Evolutionary conservation across 768 basidiomycete genomes (phyloP).

Genomic region (Rhizopogon roseolus): DNA sequence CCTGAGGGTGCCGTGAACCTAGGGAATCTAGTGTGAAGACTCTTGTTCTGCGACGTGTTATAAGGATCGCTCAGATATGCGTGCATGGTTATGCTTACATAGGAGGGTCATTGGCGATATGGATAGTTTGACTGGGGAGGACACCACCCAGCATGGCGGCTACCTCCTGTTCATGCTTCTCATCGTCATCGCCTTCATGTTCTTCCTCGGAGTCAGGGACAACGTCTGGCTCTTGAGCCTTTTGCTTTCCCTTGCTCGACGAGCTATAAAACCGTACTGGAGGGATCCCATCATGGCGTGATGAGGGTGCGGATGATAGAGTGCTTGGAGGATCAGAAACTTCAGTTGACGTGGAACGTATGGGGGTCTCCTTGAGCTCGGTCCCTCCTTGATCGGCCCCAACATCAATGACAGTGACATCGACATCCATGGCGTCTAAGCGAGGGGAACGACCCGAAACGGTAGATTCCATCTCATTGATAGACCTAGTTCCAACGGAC

Average conservation of each 20-base stretch:
- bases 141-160: constrained; percentile 20
- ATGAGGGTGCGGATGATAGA: constrained; percentile 3
- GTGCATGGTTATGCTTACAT: constrained; percentile 12
- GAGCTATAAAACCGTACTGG: constrained; percentile 19
- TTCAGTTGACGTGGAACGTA: not conserved
- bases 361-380: not conserved
- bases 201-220: constrained; percentile 14
- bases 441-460: constrained; percentile 8
- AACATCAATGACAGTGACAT: not conserved
- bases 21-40: constrained; percentile 92
- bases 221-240: not conserved
- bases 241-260: constrained; percentile 1
- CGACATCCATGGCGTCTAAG: constrained; percentile 23
- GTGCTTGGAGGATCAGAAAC: not conserved
- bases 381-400: not conserved
- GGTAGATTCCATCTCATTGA: no score
- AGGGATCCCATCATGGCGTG: constrained; percentile 10
- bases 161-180: constrained; percentile 27
- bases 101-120: constrained; percentile 9
- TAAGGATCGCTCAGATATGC: not conserved
- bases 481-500: not conserved
- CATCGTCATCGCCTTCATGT: constrained; percentile 21
- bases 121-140: constrained; percentile 8
- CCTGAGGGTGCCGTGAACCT: constrained; percentile 64
- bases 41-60: constrained; percentile 47